These are phyloP conservation scores for Saccharomyces hybrid DNA, from an alignment of 1,139 yeast genomes.

Conservation along the genomic window DNA sequence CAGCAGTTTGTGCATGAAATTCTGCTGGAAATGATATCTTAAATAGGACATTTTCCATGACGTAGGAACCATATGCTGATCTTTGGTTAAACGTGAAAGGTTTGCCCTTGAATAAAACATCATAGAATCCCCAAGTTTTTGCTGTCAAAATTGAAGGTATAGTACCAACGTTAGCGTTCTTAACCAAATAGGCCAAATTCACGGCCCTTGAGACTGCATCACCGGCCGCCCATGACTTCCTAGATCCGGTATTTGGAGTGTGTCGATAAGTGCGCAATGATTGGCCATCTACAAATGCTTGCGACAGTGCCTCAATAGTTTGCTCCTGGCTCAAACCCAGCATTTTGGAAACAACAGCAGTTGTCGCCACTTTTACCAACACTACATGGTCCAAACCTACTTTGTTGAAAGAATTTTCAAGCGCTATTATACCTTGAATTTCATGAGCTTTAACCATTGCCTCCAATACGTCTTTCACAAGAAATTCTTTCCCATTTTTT, in stretches of 20 bases:
- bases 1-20: conserved; percentile 64
- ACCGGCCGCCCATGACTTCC: conserved; percentile 64
- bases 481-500: conserved; percentile 37
- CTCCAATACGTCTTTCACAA: conserved; percentile 44
- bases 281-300: conserved; percentile 55
- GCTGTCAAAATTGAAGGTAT: conserved; percentile 53
- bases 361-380: conserved; percentile 54
- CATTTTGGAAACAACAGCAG: conserved; percentile 51
- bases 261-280: conserved; percentile 52
- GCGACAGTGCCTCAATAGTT: conserved; percentile 49
- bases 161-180: conserved; percentile 44
- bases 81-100: conserved; percentile 45
- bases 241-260: conserved; percentile 55
- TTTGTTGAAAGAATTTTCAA: conserved; percentile 51
- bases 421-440: conserved; percentile 50
- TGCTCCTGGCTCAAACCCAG: conserved; percentile 44
- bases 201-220: conserved; percentile 55
- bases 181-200: conserved; percentile 45
- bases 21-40: conserved; percentile 61
- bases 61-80: conserved; percentile 44
- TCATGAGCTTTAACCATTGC: conserved; percentile 57
- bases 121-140: conserved; percentile 55
- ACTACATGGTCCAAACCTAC: conserved; percentile 58
- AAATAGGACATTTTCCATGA: conserved; percentile 56
- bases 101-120: conserved; percentile 47